phyloP scores from a whole-genome alignment of 2,329 filamentous ascomycete genomes.

The Celoporthe dispersa region DNA sequence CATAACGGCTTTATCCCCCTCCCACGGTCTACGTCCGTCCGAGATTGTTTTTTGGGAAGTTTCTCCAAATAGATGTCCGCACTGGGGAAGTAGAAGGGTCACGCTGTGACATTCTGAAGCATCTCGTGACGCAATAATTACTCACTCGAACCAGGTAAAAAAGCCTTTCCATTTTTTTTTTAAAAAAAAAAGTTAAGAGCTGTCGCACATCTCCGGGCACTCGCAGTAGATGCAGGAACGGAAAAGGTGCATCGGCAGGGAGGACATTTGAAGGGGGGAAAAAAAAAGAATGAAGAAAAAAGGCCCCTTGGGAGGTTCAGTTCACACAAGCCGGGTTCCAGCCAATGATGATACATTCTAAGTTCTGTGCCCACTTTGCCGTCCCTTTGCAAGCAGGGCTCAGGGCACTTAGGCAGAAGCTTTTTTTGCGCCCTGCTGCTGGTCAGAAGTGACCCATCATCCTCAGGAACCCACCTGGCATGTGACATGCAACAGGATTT shows the following conservation, averaged over 20 bases:
- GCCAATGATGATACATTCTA: neutral
- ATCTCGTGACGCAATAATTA: neutral
- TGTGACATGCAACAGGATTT: neutral
- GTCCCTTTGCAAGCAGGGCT: neutral
- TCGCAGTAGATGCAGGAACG: neutral
- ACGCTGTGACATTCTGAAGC: neutral
- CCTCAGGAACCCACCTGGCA: neutral
- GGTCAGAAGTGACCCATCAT: neutral
- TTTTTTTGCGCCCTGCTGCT: neutral
- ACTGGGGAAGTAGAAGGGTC: neutral
- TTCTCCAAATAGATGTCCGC: neutral
- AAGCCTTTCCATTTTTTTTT: no score
- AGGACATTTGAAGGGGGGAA: neutral
- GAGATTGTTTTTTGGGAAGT: neutral
- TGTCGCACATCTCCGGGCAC: neutral
- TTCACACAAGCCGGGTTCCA: neutral
- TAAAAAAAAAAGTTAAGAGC: neutral
- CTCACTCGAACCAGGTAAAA: no score
- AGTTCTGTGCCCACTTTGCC: neutral
- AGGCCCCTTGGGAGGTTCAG: neutral
- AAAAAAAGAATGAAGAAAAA: neutral
- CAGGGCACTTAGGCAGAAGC: neutral
- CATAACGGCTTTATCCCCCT: neutral
- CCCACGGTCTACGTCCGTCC: neutral
- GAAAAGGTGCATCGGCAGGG: neutral